These are phyloP conservation scores for Mucor velutinosus DNA, from an alignment of 371 early-diverging fungal species.

Conservation along the genomic window DNA sequence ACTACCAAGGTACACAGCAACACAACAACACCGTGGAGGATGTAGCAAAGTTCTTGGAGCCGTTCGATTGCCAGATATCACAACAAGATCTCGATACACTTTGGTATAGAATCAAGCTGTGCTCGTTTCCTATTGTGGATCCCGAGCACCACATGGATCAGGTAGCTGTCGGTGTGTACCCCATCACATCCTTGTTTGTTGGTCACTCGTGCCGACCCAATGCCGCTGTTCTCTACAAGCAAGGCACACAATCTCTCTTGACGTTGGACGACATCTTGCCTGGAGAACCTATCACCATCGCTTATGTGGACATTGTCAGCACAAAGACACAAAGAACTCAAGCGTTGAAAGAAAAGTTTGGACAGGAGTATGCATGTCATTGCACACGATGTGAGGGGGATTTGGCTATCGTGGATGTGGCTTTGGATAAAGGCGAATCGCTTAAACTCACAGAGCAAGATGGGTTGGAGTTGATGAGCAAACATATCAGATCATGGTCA, in stretches of 20 bases:
- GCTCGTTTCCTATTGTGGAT: slow-evolving; percentile 24
- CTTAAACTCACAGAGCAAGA: slow-evolving; percentile 3
- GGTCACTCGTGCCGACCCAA: slow-evolving; percentile 88
- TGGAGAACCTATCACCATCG: slow-evolving; percentile 74
- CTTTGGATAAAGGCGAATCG: slow-evolving; percentile 18
- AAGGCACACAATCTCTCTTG: slow-evolving; percentile 48
- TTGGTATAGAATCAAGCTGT: slow-evolving; percentile 19
- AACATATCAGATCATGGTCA: slow-evolving; percentile 35
- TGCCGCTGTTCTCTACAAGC: slow-evolving; percentile 59
- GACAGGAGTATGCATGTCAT: slow-evolving; percentile 28
- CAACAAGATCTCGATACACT: slow-evolving; percentile 12
- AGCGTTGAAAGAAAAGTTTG: slow-evolving; percentile 48
- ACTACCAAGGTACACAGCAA: background rate
- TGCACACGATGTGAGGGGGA: slow-evolving; percentile 37
- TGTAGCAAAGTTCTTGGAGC: slow-evolving; percentile 15
- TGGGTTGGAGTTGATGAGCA: slow-evolving; percentile 4
- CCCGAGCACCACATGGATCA: slow-evolving; percentile 62
- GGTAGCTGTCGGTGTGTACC: slow-evolving; percentile 76
- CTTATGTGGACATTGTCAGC: slow-evolving; percentile 72
- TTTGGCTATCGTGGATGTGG: slow-evolving; percentile 9
- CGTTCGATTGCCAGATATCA: slow-evolving; percentile 19
- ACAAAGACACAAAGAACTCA: slow-evolving; percentile 55
- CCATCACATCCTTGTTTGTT: slow-evolving; percentile 69
- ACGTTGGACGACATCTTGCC: slow-evolving; percentile 62
- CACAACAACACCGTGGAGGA: slow-evolving; percentile 6